phyloP scores from a whole-genome alignment of 2,329 filamentous ascomycete species.

The Sarocladium oryzae region DNA sequence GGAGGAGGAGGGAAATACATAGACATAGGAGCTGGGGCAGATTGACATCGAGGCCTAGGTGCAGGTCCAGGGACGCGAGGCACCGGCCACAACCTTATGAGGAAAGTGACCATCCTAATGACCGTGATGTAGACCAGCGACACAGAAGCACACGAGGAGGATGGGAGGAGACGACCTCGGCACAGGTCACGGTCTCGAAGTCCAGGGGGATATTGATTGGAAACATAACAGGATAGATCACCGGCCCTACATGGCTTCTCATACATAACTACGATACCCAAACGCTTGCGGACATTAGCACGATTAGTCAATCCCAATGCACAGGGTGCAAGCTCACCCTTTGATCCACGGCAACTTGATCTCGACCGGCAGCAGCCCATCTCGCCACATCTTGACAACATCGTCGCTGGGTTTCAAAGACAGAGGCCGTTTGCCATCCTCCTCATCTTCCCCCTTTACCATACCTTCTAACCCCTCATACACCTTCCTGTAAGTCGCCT shows the following conservation, averaged over 20 bases:
- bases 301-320: not conserved
- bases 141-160: not conserved
- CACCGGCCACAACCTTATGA: constrained; percentile 15
- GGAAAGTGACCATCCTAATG: constrained; percentile 7
- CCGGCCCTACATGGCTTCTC: not conserved
- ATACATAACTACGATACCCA: constrained; percentile 6
- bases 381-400: constrained; percentile 43
- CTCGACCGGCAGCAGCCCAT: constrained; percentile 44
- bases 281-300: not conserved
- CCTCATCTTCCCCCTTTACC: constrained; percentile 12
- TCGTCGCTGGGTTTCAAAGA: constrained; percentile 34
- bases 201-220: not conserved
- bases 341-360: constrained; percentile 45
- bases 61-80: constrained; percentile 11
- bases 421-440: not conserved
- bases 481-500: constrained; percentile 50
- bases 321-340: constrained; percentile 7
- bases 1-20: constrained; percentile 30
- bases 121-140: not conserved
- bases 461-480: constrained; percentile 46
- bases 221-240: constrained; percentile 8
- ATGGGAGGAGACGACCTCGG: constrained; percentile 1
- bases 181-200: not conserved
- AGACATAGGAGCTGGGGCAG: constrained; percentile 12
- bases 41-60: constrained; percentile 15